Evolutionary conservation across 1,284 basidiomycete genomes (phyloP).

Genomic region (Macrocystidia cucumis): DNA sequence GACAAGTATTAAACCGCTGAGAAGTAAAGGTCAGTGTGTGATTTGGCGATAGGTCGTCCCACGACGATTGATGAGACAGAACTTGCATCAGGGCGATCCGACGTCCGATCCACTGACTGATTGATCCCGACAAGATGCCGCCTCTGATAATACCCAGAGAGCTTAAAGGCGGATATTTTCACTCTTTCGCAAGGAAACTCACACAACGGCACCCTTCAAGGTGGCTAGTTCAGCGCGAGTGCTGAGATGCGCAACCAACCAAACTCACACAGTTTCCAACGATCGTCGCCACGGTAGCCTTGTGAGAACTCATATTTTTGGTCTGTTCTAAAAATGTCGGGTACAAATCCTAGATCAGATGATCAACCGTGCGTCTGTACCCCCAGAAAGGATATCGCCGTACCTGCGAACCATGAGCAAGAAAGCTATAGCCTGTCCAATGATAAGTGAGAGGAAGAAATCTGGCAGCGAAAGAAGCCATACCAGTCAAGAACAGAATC

Average conservation of each 20-base stretch:
- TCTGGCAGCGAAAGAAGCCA: slow-evolving; percentile 14
- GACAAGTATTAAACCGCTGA: slow-evolving; percentile 46
- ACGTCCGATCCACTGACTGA: slow-evolving; percentile 83
- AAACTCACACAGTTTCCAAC: slow-evolving; percentile 75
- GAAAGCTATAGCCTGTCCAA: slow-evolving; percentile 81
- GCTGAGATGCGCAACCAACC: slow-evolving; percentile 1
- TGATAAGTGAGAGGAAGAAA: slow-evolving; percentile 2
- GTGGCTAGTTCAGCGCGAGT: slow-evolving; percentile 4
- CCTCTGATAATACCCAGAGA: slow-evolving; percentile 34
- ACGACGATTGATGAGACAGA: slow-evolving; percentile 14
- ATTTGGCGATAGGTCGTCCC: slow-evolving; percentile 8
- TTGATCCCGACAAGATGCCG: slow-evolving; percentile 70
- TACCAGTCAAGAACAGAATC: slow-evolving; percentile 70
- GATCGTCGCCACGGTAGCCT: slow-evolving; percentile 83
- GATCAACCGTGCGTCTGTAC: slow-evolving; percentile 4
- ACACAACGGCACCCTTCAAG: slow-evolving; percentile 65
- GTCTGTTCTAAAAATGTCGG: slow-evolving; percentile 69
- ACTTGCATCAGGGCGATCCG: slow-evolving; percentile 77
- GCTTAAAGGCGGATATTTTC: slow-evolving; percentile 16
- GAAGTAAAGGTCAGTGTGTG: neutral
- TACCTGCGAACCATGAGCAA: slow-evolving; percentile 79
- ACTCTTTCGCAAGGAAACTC: slow-evolving; percentile 16
- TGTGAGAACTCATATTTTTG: slow-evolving; percentile 49
- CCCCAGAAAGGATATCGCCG: slow-evolving; percentile 5
- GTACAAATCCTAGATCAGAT: slow-evolving; percentile 49